Percentiles rank a stretch among this genome's conserved stretches.
These are phyloP conservation scores for Gigaspora rosea DNA, from an alignment of 192 early-diverging fungal species.

Conservation along the genomic window DNA sequence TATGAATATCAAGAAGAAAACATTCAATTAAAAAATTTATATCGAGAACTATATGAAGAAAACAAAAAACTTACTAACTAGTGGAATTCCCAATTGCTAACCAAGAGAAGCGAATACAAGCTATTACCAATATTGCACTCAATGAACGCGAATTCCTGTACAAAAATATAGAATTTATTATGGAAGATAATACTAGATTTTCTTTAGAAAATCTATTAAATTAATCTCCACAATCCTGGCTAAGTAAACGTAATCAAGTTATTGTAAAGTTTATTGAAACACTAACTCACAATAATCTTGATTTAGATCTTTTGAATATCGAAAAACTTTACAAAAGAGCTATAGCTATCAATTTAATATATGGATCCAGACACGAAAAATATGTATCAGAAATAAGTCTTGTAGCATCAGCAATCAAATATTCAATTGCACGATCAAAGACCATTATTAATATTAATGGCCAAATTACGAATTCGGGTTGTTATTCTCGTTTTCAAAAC, in stretches of 20 bases:
- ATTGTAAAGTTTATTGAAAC: slow-evolving; percentile 22
- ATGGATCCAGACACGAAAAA: slow-evolving; percentile 13
- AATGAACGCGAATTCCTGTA: background rate
- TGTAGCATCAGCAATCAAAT: slow-evolving; percentile 19
- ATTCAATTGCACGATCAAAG: slow-evolving; percentile 22
- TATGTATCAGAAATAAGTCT: slow-evolving; percentile 20
- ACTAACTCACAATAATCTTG: slow-evolving; percentile 2
- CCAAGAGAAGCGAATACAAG: background rate
- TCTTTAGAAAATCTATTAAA: background rate
- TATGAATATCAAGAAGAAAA: background rate
- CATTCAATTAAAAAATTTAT: background rate
- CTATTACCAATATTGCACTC: slow-evolving; percentile 1
- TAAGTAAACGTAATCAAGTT: slow-evolving; percentile 17
- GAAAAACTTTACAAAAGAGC: slow-evolving; percentile 14
- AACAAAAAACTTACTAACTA: background rate
- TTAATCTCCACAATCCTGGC: background rate
- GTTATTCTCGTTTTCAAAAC: background rate
- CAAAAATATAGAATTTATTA: slow-evolving; percentile 3
- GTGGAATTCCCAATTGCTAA: background rate
- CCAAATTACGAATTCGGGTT: no score
- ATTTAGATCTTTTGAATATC: background rate
- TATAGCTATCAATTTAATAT: background rate
- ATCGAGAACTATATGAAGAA: background rate
- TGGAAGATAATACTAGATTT: background rate
- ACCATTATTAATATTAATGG: background rate